A percentile compares a stretch with the other conserved stretches of the same genome.
phyloP scores from a whole-genome alignment of 169 alveolate genomes.

The Eimeria falciformis region DNA sequence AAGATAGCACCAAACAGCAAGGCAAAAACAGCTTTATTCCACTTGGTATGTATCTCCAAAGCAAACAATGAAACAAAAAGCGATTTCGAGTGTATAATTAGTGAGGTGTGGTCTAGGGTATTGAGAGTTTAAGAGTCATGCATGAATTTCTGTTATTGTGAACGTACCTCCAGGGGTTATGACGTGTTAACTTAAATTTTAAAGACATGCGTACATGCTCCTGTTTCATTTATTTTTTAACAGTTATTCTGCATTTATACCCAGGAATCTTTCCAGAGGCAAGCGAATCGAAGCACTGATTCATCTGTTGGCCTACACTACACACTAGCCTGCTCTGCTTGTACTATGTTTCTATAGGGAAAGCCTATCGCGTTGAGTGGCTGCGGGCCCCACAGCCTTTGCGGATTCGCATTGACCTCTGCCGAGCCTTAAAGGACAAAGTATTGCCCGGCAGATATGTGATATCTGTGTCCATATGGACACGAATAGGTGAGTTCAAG shows the following conservation, averaged over 20 bases:
- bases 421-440: constrained; percentile 86
- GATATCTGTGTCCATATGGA: constrained; percentile 79
- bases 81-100: too few species aligned
- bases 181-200: too few species aligned
- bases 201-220: neutral
- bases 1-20: neutral
- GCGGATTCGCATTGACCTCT: constrained; percentile 79
- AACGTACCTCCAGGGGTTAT: too few species aligned
- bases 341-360: constrained; percentile 28
- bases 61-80: neutral
- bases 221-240: neutral
- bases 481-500: constrained; percentile 68
- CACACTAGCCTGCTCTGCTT: neutral
- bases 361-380: constrained; percentile 75
- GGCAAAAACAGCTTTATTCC: constrained; percentile 45
- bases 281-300: too few species aligned
- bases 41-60: neutral
- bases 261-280: neutral
- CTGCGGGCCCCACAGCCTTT: constrained; percentile 76
- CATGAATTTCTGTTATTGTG: too few species aligned
- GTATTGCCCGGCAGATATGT: constrained; percentile 84
- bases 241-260: neutral
- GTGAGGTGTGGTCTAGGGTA: too few species aligned
- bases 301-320: neutral
- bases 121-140: too few species aligned